Evolutionary conservation across 2,329 filamentous ascomycete genomes (phyloP).

Genomic region (Eutypa lata): DNA sequence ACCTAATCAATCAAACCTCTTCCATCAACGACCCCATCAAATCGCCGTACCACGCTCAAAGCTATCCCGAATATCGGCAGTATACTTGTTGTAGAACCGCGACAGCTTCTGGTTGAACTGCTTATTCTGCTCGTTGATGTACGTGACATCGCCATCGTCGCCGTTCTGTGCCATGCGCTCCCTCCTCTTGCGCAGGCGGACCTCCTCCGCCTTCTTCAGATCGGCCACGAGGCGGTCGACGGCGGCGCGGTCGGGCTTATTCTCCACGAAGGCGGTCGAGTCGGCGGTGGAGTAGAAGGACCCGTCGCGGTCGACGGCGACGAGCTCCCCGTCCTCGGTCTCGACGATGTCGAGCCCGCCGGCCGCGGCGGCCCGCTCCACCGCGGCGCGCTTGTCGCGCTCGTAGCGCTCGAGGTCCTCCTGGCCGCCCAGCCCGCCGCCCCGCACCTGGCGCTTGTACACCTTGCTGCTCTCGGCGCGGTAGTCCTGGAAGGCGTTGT

Average conservation of each 20-base stretch:
- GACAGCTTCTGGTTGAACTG: slow-evolving; percentile 98
- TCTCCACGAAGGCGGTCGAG: slow-evolving; percentile 75
- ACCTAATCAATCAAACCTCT: background rate
- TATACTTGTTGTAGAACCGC: slow-evolving; percentile 98
- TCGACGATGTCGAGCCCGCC: slow-evolving; percentile 92
- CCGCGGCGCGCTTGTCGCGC: slow-evolving; percentile 76
- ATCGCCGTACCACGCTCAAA: slow-evolving; percentile 98
- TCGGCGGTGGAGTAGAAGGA: slow-evolving; percentile 88
- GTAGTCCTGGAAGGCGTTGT: slow-evolving; percentile 89
- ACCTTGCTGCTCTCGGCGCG: slow-evolving; percentile 83
- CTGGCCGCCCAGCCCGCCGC: slow-evolving; percentile 44
- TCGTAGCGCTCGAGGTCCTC: slow-evolving; percentile 80
- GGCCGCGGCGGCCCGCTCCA: slow-evolving; percentile 78
- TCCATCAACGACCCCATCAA: slow-evolving; percentile 44
- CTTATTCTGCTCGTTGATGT: slow-evolving; percentile 99
- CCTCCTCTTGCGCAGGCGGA: slow-evolving; percentile 78
- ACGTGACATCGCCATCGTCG: slow-evolving; percentile 89
- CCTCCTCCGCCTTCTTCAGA: slow-evolving; percentile 83
- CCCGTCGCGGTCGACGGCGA: slow-evolving; percentile 88
- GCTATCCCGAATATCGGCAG: slow-evolving; percentile 91
- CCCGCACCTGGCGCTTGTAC: slow-evolving; percentile 85
- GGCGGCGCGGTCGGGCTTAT: slow-evolving; percentile 81
- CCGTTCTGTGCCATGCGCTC: slow-evolving; percentile 75
- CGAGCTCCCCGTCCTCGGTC: slow-evolving; percentile 89
- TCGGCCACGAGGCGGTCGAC: slow-evolving; percentile 86